A percentile compares a stretch with the other conserved stretches of the same genome.
Evolutionary conservation across 306 rosid species (phyloP).

Genomic region (Vicia villosa): DNA sequence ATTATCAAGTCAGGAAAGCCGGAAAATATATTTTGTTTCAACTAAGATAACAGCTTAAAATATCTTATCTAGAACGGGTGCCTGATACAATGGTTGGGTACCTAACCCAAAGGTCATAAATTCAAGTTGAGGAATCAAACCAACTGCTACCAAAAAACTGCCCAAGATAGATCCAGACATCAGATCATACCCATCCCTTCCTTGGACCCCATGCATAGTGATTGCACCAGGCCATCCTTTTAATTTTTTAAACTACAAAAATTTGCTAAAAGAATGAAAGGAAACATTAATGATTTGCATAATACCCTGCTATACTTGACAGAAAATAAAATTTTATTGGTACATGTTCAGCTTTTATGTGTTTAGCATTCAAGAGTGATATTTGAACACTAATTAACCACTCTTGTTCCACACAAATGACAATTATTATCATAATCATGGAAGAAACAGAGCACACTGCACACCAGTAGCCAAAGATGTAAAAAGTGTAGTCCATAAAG

Average conservation of each 20-base stretch:
- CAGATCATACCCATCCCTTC: not conserved
- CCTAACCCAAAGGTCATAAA: not conserved
- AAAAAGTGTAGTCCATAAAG: conserved; percentile 23
- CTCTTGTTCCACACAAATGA: not conserved
- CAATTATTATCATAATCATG: conserved; percentile 14
- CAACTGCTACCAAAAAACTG: not conserved
- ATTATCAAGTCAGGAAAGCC: not conserved
- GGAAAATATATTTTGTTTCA: not conserved
- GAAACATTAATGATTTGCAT: not conserved
- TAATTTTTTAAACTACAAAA: not conserved
- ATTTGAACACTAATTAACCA: not conserved
- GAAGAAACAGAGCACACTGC: not conserved
- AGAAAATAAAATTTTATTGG: not conserved
- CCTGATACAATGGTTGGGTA: not conserved
- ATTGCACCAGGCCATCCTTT: not conserved
- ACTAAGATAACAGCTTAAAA: conserved; percentile 1
- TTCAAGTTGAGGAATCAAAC: not conserved
- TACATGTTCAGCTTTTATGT: not conserved
- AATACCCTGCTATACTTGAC: conserved; percentile 6
- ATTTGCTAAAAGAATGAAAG: conserved; percentile 3
- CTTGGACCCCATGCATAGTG: not conserved
- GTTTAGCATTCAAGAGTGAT: not conserved
- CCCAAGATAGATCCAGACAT: not conserved
- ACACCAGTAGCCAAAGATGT: conserved; percentile 13
- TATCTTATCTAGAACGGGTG: conserved; percentile 16